Base-by-base conservation (phyloP, 2,329 filamentous ascomycete species). In the Davidsoniella eucalypti region DNA sequence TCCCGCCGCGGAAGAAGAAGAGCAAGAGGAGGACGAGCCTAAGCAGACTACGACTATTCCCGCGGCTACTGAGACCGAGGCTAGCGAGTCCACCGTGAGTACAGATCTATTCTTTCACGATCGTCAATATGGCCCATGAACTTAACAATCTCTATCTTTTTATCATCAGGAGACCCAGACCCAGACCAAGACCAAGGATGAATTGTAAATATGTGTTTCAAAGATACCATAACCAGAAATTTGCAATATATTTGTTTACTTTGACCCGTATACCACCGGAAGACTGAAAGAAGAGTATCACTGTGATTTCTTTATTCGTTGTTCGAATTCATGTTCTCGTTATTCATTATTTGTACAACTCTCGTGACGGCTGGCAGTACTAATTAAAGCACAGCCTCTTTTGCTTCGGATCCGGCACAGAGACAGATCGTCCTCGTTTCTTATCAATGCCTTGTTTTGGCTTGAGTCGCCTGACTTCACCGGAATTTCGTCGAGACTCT, bases 331-430 rank as follows among this genome's bases (percentile, higher is more conserved):
- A n/a, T 40, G 38, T 40, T 40, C 9, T 40, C 26, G 5, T 33
- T 33, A 33, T 33, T 33, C 26, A 12, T 33, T 16, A 16, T 18
- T 8, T 40, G 14, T 40, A 40, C 10, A 40, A 16, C 17, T 6
- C 2, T 21, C 8, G 9, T 6, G 21, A 39, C 37, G 25, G 7
- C 6, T 17, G 5, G 26, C 4, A 33, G 45, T 18, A 39, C 58
- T 57, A 72, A 51, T 69, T 65, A 61, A 78, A 78, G 51, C 66
- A 70, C 0, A 78, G 63, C 57, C 69, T 74, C 58, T 67, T 73
- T 58, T 75, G 71, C 52, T 64, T 67, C 2, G 69, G 69, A 54
- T 74, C 70, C 4, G 54, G 44, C 3, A 54, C 47, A 8, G 58
- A 44, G 7, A 59, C 58, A 10, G 52, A 39, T 18, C 48, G 52